phyloP scores from a whole-genome alignment of 2,329 filamentous ascomycete species.

The Penicillium sp. region DNA sequence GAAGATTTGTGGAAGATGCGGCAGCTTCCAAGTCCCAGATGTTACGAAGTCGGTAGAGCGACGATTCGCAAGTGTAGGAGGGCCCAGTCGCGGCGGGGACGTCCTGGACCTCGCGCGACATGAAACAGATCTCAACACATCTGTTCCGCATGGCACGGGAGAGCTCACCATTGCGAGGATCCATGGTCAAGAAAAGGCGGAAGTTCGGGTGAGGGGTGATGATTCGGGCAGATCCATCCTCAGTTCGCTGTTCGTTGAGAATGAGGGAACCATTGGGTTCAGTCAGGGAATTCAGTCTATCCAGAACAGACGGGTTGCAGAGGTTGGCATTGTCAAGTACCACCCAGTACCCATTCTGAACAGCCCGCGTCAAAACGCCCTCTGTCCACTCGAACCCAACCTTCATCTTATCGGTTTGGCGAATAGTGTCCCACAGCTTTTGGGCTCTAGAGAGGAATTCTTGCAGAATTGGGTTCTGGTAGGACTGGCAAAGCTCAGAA shows the following conservation, averaged over 20 bases:
- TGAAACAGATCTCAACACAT: constrained; percentile 82
- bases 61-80: constrained; percentile 40
- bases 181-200: constrained; percentile 89
- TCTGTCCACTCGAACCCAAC: constrained; percentile 96
- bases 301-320: constrained; percentile 90
- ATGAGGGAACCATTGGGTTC: constrained; percentile 85
- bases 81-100: constrained; percentile 23
- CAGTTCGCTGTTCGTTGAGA: constrained; percentile 88
- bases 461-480: constrained; percentile 49
- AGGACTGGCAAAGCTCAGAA: constrained; percentile 39
- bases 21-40: constrained; percentile 28
- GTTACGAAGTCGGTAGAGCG: constrained; percentile 40
- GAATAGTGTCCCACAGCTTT: constrained; percentile 52
- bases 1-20: constrained; percentile 7
- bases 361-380: constrained; percentile 82
- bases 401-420: constrained; percentile 58
- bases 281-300: constrained; percentile 88
- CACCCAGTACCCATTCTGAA: constrained; percentile 85
- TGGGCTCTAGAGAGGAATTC: constrained; percentile 51
- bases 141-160: constrained; percentile 96
- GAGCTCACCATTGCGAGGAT: constrained; percentile 86
- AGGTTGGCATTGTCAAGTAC: constrained; percentile 96
- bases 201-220: constrained; percentile 83
- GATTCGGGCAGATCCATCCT: constrained; percentile 75
- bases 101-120: constrained; percentile 39